Conservation (phyloP, 2,329 filamentous ascomycete species). For the Immersiporthe knoxdaviesiana region DNA sequence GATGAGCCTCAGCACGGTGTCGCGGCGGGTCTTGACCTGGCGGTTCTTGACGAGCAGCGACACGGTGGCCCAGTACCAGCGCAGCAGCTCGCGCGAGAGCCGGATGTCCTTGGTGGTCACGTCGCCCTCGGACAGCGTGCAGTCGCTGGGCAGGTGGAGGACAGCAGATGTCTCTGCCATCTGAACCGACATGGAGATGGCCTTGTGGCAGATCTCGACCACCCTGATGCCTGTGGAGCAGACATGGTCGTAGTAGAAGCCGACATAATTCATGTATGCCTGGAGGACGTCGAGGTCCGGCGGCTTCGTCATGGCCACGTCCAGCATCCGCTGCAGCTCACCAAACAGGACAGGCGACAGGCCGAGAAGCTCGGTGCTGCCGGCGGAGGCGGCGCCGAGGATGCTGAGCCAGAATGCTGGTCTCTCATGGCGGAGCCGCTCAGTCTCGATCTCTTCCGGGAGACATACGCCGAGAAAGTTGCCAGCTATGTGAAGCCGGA, state of each 20-base stretch:
- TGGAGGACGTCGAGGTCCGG: slow-evolving; percentile 19
- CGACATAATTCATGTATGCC: slow-evolving; percentile 11
- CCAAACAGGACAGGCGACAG: background rate
- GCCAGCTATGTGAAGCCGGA: slow-evolving; percentile 14
- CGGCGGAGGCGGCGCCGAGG: slow-evolving; percentile 23
- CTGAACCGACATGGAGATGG: slow-evolving; percentile 5
- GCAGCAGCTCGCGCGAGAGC: slow-evolving; percentile 20
- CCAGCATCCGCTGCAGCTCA: slow-evolving; percentile 16
- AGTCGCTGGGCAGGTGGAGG: background rate
- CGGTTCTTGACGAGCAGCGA: slow-evolving; percentile 20
- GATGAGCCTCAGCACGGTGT: slow-evolving; percentile 10
- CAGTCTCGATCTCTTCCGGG: background rate
- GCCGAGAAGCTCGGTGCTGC: slow-evolving; percentile 11
- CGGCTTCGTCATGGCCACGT: slow-evolving; percentile 7
- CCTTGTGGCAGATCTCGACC: background rate
- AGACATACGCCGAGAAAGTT: slow-evolving; percentile 17
- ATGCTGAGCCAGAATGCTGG: slow-evolving; percentile 26
- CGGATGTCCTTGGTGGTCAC: slow-evolving; percentile 14
- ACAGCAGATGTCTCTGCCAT: slow-evolving; percentile 17
- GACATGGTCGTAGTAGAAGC: slow-evolving; percentile 17
- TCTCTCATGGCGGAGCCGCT: slow-evolving; percentile 11
- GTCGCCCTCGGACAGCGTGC: slow-evolving; percentile 2
- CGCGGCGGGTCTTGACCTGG: slow-evolving; percentile 1
- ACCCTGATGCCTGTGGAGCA: background rate
- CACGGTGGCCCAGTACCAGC: slow-evolving; percentile 26